phyloP scores from a whole-genome alignment of 2,329 filamentous ascomycete species.

The Penicillium decumbens region DNA sequence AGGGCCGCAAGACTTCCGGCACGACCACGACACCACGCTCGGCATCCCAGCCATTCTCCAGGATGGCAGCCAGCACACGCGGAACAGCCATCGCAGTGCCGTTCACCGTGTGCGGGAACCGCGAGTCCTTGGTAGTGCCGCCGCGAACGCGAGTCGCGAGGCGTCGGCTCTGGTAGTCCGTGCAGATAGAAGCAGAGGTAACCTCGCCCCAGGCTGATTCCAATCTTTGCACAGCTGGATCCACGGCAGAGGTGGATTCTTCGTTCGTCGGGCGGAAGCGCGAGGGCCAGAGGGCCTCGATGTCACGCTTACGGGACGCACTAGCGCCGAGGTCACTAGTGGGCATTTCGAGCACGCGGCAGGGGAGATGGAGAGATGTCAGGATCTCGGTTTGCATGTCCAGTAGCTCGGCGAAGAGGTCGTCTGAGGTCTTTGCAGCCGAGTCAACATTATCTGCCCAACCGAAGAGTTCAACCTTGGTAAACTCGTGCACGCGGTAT shows the following conservation, averaged over 20 bases:
- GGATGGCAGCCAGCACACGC: slow-evolving; percentile 76
- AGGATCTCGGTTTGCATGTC: slow-evolving; percentile 83
- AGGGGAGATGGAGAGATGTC: slow-evolving; percentile 69
- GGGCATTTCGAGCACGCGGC: slow-evolving; percentile 90
- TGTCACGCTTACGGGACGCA: slow-evolving; percentile 81
- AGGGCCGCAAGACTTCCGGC: slow-evolving; percentile 72
- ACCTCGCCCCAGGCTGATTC: slow-evolving; percentile 87
- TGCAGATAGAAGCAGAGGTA: slow-evolving; percentile 83
- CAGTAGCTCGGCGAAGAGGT: slow-evolving; percentile 78
- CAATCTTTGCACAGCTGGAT: slow-evolving; percentile 14
- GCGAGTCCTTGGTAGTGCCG: slow-evolving; percentile 46
- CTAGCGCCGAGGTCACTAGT: slow-evolving; percentile 81
- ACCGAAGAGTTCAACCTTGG: slow-evolving; percentile 95
- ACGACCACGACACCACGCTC: slow-evolving; percentile 61
- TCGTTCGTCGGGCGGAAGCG: slow-evolving; percentile 44
- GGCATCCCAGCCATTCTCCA: slow-evolving; percentile 89
- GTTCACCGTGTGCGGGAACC: slow-evolving; percentile 86
- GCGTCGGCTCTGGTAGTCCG: slow-evolving; percentile 85
- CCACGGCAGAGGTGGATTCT: not conserved
- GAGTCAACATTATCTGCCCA: slow-evolving; percentile 63
- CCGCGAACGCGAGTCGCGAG: slow-evolving; percentile 68
- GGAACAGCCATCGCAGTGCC: slow-evolving; percentile 91
- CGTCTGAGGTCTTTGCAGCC: slow-evolving; percentile 26
- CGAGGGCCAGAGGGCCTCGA: slow-evolving; percentile 90
- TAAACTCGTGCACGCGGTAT: slow-evolving; percentile 97